Percentiles rank a stretch among this genome's conserved stretches.
Evolutionary conservation across 2,329 filamentous ascomycete species (phyloP).

Genomic region (Cyphellophora attinorum): DNA sequence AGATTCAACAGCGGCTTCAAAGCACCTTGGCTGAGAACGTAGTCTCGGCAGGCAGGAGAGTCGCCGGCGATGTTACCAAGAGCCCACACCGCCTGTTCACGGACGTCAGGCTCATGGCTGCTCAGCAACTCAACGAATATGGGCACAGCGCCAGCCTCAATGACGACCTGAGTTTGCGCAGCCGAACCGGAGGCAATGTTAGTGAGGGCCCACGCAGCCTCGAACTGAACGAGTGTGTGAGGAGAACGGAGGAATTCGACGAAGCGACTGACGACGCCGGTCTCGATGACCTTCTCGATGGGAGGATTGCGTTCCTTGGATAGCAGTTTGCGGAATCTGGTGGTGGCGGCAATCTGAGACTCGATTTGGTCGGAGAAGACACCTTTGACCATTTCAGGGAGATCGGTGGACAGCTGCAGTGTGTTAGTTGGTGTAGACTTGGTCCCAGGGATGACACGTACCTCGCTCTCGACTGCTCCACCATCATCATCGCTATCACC

Average conservation of each 20-base stretch:
- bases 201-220: constrained; percentile 97
- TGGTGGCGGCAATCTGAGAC: constrained; percentile 91
- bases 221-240: constrained; percentile 96
- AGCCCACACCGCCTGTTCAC: constrained; percentile 97
- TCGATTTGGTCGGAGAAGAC: constrained; percentile 99
- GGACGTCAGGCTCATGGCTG: constrained; percentile 94
- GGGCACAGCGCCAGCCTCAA: constrained; percentile 93
- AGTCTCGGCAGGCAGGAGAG: constrained; percentile 94
- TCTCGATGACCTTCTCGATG: constrained; percentile 99
- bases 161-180: constrained; percentile 95
- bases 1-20: constrained; percentile 82
- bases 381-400: constrained; percentile 94
- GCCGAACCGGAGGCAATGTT: constrained; percentile 98
- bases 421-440: constrained; percentile 3
- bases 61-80: constrained; percentile 98
- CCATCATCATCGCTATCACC: constrained; percentile 92
- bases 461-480: constrained; percentile 91
- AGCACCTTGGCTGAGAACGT: constrained; percentile 83
- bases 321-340: constrained; percentile 94
- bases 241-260: constrained; percentile 97
- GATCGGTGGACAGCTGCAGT: constrained; percentile 82
- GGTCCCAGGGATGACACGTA: constrained; percentile 38
- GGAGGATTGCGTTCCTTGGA: constrained; percentile 98
- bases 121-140: constrained; percentile 95
- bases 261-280: constrained; percentile 91